A percentile compares a stretch with the other conserved stretches of the same genome.
phyloP scores from a whole-genome alignment of 495 filamentous ascomycete species.

The Cudoniella acicularis region DNA sequence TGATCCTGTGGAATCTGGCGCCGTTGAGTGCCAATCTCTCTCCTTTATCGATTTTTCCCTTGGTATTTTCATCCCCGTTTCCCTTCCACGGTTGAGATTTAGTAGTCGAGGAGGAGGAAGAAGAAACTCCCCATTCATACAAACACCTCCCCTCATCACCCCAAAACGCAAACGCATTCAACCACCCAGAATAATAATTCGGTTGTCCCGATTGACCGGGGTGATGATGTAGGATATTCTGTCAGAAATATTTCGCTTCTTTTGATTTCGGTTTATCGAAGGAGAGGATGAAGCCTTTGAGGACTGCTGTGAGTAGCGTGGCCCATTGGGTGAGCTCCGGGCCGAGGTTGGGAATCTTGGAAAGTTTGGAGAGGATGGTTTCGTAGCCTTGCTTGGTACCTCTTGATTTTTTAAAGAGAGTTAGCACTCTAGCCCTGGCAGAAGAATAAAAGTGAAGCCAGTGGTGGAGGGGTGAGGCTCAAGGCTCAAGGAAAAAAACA shows the following conservation, averaged over 20 bases:
- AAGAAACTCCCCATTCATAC: background rate
- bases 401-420: background rate
- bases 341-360: background rate
- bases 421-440: background rate
- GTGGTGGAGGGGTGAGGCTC: too few relatives aligned
- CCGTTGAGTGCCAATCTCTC: background rate
- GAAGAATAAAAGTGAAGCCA: too few relatives aligned
- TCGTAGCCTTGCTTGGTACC: background rate
- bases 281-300: background rate
- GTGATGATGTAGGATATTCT: background rate
- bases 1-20: background rate
- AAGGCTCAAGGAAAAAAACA: too few relatives aligned
- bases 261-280: background rate
- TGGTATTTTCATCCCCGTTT: background rate
- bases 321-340: background rate
- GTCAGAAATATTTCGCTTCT: background rate
- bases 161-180: background rate
- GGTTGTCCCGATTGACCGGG: background rate
- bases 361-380: background rate
- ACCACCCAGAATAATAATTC: background rate
- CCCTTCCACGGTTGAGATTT: too few relatives aligned
- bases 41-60: background rate
- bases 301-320: background rate
- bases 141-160: background rate
- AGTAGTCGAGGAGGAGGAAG: too few relatives aligned